Conservation (phyloP, 164 flowering plant genomes). For the Nymphaea thermarum region DNA sequence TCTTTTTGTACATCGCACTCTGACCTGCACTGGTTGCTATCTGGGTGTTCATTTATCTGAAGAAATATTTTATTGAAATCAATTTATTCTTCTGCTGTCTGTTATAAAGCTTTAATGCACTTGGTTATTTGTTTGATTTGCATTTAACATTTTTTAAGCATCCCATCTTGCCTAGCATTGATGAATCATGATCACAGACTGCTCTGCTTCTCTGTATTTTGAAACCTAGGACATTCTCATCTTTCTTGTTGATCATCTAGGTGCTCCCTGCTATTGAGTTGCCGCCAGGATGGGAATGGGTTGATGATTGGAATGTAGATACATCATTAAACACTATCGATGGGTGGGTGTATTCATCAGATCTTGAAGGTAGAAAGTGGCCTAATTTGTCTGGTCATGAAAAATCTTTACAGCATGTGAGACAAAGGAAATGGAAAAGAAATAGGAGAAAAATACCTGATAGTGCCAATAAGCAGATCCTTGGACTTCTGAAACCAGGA, state of each 20-base stretch:
- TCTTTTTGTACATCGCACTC: too few relatives aligned
- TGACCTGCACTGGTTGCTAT: too few relatives aligned
- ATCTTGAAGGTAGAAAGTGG: slow-evolving; percentile 50
- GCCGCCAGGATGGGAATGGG: slow-evolving; percentile 73
- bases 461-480: slow-evolving; percentile 25
- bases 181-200: too few relatives aligned
- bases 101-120: too few relatives aligned
- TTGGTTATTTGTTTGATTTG: too few relatives aligned
- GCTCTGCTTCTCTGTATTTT: too few relatives aligned
- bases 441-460: slow-evolving; percentile 28
- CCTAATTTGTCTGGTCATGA: slow-evolving; percentile 39
- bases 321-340: slow-evolving; percentile 42
- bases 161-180: too few relatives aligned
- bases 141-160: too few relatives aligned
- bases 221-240: too few relatives aligned
- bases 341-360: slow-evolving; percentile 88
- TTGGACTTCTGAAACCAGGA: slow-evolving; percentile 70
- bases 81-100: too few relatives aligned
- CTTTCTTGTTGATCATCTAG: slow-evolving; percentile 13
- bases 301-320: slow-evolving; percentile 78
- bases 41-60: too few relatives aligned
- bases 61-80: too few relatives aligned
- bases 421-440: slow-evolving; percentile 80
- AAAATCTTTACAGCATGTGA: slow-evolving; percentile 40
- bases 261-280: slow-evolving; percentile 25